Percentiles rank a stretch among this genome's conserved stretches.
phyloP scores from a whole-genome alignment of 225 moss, liverwort and hornwort genomes.

The Lunularia cruciata region DNA sequence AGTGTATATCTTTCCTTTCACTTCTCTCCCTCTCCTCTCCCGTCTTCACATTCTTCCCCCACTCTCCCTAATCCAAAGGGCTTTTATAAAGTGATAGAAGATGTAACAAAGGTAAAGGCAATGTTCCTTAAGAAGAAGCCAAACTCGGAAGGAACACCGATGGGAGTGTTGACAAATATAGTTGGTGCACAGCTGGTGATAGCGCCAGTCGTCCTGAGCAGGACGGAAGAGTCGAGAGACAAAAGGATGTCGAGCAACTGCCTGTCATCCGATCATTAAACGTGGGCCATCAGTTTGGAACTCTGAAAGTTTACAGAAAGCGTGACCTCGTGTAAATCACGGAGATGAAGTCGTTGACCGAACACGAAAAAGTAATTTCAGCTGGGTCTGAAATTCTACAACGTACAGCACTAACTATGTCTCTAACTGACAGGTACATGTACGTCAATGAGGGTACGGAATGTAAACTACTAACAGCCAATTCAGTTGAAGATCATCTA shows the following conservation, averaged over 20 bases:
- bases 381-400: not conserved
- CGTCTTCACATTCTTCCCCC: too few relatives aligned
- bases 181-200: not conserved
- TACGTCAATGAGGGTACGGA: not conserved
- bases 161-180: too few relatives aligned
- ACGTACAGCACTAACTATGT: not conserved
- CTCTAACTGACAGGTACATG: not conserved
- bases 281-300: not conserved
- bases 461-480: not conserved
- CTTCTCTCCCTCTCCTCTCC: too few relatives aligned
- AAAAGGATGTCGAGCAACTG: too few relatives aligned
- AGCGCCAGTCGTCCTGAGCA: conserved; percentile 2
- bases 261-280: not conserved
- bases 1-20: too few relatives aligned
- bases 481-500: not conserved
- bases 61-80: too few relatives aligned
- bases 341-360: conserved; percentile 2
- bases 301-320: not conserved
- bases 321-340: not conserved
- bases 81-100: too few relatives aligned
- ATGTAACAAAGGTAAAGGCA: too few relatives aligned
- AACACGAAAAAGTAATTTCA: not conserved
- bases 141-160: too few relatives aligned
- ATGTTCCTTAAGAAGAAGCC: too few relatives aligned
- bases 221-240: not conserved